These are phyloP conservation scores for Saccharomyces pastorianus DNA, from an alignment of 1,139 yeast species.

Conservation along the genomic window DNA sequence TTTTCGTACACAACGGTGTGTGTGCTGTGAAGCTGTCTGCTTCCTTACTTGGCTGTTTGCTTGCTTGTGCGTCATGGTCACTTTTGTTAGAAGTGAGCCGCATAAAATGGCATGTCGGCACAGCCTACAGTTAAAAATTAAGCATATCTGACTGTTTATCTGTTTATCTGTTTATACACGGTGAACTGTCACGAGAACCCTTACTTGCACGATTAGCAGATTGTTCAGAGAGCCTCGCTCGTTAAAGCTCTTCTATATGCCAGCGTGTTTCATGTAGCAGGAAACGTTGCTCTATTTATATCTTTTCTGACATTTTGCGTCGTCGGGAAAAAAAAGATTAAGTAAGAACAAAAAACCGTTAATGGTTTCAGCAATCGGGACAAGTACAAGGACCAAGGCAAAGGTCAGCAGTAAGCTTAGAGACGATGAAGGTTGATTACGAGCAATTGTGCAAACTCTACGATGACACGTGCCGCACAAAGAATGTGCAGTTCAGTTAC, in stretches of 20 bases:
- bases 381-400: not conserved
- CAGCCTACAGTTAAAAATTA: not conserved
- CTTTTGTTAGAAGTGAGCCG: not conserved
- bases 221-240: not conserved
- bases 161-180: not conserved
- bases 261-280: not conserved
- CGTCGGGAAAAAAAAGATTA: not conserved
- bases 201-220: not conserved
- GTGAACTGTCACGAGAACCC: not conserved
- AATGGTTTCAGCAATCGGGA: conserved; percentile 6
- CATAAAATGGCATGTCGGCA: not conserved
- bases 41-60: not conserved
- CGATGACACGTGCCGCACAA: conserved; percentile 28
- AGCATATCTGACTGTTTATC: not conserved
- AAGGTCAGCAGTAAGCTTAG: not conserved
- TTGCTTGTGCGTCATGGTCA: not conserved
- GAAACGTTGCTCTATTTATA: not conserved
- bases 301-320: not conserved
- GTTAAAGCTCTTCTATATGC: not conserved
- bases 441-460: conserved; percentile 6
- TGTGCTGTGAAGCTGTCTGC: not conserved
- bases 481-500: conserved; percentile 46
- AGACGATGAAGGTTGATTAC: conserved; percentile 5
- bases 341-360: not conserved
- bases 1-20: not conserved